These are phyloP conservation scores for Entomortierella chlamydospora DNA, from an alignment of 192 early-diverging fungal species.

Conservation along the genomic window DNA sequence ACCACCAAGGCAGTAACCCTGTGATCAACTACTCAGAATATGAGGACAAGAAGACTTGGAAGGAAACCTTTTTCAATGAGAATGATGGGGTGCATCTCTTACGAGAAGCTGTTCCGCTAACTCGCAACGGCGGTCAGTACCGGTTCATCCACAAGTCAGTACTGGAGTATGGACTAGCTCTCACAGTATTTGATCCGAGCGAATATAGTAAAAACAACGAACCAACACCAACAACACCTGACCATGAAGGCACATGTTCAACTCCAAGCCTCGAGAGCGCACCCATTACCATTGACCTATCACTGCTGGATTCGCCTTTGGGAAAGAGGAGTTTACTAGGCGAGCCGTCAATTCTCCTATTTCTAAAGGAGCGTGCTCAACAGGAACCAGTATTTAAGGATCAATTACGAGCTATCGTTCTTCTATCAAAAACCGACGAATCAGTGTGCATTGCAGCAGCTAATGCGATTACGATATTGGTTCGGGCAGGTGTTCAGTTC, in stretches of 20 bases:
- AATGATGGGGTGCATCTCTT: neutral
- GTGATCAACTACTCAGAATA: too few relatives aligned
- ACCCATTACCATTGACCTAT: neutral
- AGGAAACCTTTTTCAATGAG: neutral
- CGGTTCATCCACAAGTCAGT: conserved; percentile 1
- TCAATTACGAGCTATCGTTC: neutral
- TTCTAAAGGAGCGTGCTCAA: neutral
- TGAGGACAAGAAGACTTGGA: neutral
- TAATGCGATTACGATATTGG: neutral
- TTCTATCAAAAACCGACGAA: neutral
- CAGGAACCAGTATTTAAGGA: neutral
- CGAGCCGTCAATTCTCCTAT: neutral
- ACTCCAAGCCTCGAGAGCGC: neutral
- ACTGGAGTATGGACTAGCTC: neutral
- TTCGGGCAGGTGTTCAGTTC: too few relatives aligned
- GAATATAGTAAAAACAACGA: neutral
- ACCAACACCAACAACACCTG: neutral
- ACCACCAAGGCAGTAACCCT: too few relatives aligned
- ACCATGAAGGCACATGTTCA: neutral
- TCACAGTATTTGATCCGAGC: neutral
- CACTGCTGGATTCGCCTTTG: neutral
- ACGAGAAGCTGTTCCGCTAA: neutral
- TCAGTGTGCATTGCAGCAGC: neutral
- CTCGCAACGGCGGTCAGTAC: neutral
- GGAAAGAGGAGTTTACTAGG: neutral